Base-by-base conservation (phyloP, 495 filamentous ascomycete species). In the Hypomontagnella monticulosa region DNA sequence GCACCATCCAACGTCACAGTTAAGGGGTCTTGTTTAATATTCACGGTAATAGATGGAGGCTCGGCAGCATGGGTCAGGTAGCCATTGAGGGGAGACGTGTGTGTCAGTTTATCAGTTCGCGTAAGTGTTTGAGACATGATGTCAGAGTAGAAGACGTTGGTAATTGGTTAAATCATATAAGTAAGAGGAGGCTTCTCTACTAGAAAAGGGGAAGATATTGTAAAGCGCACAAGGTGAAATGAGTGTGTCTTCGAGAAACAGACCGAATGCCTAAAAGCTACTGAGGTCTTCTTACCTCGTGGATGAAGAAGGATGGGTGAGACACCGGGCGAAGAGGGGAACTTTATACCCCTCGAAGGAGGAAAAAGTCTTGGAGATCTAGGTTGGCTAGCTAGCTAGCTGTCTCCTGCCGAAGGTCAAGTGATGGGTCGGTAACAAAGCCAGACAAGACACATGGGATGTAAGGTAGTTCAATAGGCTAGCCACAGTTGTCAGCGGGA, bases 1-100 rank as follows among this genome's bases (percentile, higher is more conserved):
- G 73, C 61, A 15, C 79, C 80, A 64, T 77, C 80, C 6, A 86
- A 75, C 0, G 80, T 85, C 54, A 83, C 69, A 52, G 73, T 74
- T 42, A 85, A 73, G 34, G 78, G 80, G 66, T 80, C 80, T 64
- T 85, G 81, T 12, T 76, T 75, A 71, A 82, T 79, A 51, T 77
- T 75, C 64, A 78, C 72, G 59, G 76, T 78, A 62, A 79, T 67
- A 40, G 67, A 52, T 9, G 67, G 12, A 36, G 63, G 61, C 27
- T 60, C 48, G 61, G 51, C 41, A 65, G 56, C 33, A 23, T 44
- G 63, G 58, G 41, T 58, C 34, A 55, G 30, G n/a, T 32, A 64
- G 27, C 50, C 19, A 4, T 66, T 53, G 34, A 57, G 9, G 18
- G 41, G 20, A 37, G 51, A 56, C 0, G 57, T 15, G 10, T 57